Evolutionary conservation across 345 rosid genomes (phyloP).

Genomic region (Clausena lansium): DNA sequence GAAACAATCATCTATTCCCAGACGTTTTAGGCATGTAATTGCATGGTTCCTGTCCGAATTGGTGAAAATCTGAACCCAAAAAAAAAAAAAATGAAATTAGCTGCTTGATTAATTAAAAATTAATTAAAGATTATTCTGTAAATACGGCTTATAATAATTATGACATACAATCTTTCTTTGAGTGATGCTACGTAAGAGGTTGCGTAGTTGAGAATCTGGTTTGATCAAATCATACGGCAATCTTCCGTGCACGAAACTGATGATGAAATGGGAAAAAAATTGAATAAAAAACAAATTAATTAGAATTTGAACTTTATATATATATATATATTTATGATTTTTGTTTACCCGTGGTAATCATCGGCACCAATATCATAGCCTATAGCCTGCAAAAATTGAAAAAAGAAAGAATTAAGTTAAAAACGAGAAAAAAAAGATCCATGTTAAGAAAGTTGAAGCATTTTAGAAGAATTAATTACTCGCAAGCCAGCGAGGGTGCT

Average conservation of each 20-base stretch:
- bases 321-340: background rate
- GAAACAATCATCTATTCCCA: slow-evolving; percentile 77
- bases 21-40: slow-evolving; percentile 41
- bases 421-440: background rate
- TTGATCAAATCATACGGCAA: slow-evolving; percentile 81
- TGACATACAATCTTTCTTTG: slow-evolving; percentile 73
- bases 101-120: background rate
- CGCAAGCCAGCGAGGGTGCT: slow-evolving; percentile 94
- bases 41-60: slow-evolving; percentile 91
- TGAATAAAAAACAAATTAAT: background rate
- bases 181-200: slow-evolving; percentile 55
- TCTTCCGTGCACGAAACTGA: slow-evolving; percentile 93
- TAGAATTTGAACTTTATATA: background rate
- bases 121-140: background rate
- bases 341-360: slow-evolving; percentile 75
- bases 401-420: background rate
- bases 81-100: background rate
- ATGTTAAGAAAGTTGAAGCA: background rate
- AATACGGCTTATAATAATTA: background rate
- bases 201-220: slow-evolving; percentile 58
- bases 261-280: background rate
- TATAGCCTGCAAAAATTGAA: slow-evolving; percentile 44
- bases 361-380: slow-evolving; percentile 78
- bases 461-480: slow-evolving; percentile 39
- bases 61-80: slow-evolving; percentile 58